Percentiles rank a stretch among this genome's conserved stretches.
phyloP scores from a whole-genome alignment of 169 alveolate species.

The Eimeria falciformis region DNA sequence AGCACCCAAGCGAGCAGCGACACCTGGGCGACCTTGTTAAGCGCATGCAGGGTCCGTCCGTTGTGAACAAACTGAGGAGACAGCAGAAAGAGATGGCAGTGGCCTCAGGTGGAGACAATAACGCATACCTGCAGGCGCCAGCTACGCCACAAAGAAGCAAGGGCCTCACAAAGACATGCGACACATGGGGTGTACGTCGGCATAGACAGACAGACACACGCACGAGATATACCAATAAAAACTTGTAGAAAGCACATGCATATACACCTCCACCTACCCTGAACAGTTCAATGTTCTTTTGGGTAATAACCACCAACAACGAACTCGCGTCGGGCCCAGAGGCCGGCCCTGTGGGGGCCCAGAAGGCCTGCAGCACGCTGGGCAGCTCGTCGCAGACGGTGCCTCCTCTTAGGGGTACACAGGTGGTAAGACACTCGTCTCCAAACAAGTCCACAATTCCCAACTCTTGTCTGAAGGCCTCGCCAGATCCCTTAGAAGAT shows the following conservation, averaged over 20 bases:
- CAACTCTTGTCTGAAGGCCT: not conserved
- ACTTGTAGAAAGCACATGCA: not conserved
- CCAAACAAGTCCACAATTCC: conserved; percentile 33
- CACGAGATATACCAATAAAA: too few relatives aligned
- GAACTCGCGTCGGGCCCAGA: not conserved
- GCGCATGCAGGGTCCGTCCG: conserved; percentile 43
- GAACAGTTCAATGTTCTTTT: conserved; percentile 23
- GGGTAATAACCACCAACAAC: conserved; percentile 20
- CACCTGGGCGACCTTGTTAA: conserved; percentile 5
- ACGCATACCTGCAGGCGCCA: too few relatives aligned
- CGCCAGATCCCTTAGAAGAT: not conserved
- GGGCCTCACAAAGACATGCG: too few relatives aligned
- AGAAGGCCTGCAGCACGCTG: conserved; percentile 45
- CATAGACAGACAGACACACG: too few relatives aligned
- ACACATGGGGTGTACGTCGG: too few relatives aligned
- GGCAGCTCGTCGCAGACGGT: conserved; percentile 32
- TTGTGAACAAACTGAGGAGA: conserved; percentile 20
- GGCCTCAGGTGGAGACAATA: too few relatives aligned
- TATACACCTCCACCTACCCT: not conserved
- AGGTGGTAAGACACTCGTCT: conserved; percentile 5
- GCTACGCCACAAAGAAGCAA: too few relatives aligned
- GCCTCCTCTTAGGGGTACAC: conserved; percentile 15
- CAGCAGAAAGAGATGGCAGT: not conserved
- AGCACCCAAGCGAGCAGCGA: conserved; percentile 4
- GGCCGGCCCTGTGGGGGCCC: not conserved